A percentile compares a stretch with the other conserved stretches of the same genome.
Conservation (phyloP, 1,284 basidiomycete species). For the Termitomyces sp. region DNA sequence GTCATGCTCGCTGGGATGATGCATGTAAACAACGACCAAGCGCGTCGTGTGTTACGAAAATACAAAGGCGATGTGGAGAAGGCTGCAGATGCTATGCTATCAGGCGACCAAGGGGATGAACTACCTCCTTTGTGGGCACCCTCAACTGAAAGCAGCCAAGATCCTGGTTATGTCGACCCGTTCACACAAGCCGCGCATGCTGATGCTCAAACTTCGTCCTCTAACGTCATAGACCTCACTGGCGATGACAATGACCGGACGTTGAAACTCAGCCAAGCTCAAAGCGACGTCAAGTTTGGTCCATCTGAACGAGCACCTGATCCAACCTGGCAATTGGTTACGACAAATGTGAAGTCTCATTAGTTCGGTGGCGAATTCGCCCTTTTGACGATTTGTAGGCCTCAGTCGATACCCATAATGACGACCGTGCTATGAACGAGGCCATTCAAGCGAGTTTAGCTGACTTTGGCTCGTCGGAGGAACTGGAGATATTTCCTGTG, state of each 20-base stretch:
- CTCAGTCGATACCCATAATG: constrained; percentile 36
- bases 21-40: constrained; percentile 39
- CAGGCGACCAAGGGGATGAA: constrained; percentile 40
- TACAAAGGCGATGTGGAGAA: constrained; percentile 56
- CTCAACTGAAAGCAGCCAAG: constrained; percentile 19
- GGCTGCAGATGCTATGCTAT: constrained; percentile 55
- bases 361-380: not conserved
- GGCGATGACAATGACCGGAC: constrained; percentile 53
- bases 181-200: constrained; percentile 27
- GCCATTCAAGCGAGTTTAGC: constrained; percentile 64
- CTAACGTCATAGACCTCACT: constrained; percentile 53
- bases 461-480: constrained; percentile 33
- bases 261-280: constrained; percentile 38
- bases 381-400: constrained; percentile 22
- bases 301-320: constrained; percentile 57
- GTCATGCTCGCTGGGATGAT: constrained; percentile 34
- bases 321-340: constrained; percentile 63
- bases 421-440: constrained; percentile 55
- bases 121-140: constrained; percentile 19
- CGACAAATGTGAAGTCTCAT: constrained; percentile 48
- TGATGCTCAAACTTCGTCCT: constrained; percentile 19
- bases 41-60: constrained; percentile 49
- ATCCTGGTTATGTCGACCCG: constrained; percentile 26
- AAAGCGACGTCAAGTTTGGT: constrained; percentile 41
- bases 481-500: constrained; percentile 37